A percentile compares a stretch with the other conserved stretches of the same genome.
These are phyloP conservation scores for Acacia crassicarpa DNA, from an alignment of 306 rosid genomes.

Conservation along the genomic window DNA sequence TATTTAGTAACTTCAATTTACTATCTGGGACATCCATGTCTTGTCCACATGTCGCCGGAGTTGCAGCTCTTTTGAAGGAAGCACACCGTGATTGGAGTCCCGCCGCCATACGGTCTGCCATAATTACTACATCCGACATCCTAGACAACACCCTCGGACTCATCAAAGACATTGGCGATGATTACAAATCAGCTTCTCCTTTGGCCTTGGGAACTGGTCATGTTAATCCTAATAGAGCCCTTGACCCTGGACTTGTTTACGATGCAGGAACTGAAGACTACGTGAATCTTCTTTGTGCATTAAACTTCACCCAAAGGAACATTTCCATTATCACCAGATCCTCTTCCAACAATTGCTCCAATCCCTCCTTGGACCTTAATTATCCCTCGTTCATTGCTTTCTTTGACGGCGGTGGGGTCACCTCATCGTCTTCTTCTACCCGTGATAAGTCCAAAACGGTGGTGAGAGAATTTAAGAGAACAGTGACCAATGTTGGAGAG, in stretches of 20 bases:
- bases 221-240: conserved; percentile 68
- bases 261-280: conserved; percentile 55
- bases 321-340: conserved; percentile 52
- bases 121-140: conserved; percentile 69
- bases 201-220: conserved; percentile 79
- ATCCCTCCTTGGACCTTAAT: conserved; percentile 62
- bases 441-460: neutral
- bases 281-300: conserved; percentile 68
- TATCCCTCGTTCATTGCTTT: conserved; percentile 77
- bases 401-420: conserved; percentile 9
- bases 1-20: conserved; percentile 47
- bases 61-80: conserved; percentile 60
- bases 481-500: conserved; percentile 56
- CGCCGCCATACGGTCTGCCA: conserved; percentile 77
- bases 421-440: neutral
- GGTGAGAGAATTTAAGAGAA: conserved; percentile 44
- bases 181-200: conserved; percentile 50
- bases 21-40: conserved; percentile 83
- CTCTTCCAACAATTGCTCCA: conserved; percentile 44
- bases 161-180: conserved; percentile 54
- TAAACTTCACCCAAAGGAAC: conserved; percentile 48
- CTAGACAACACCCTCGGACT: conserved; percentile 45
- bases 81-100: conserved; percentile 69
- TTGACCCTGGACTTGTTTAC: conserved; percentile 78
- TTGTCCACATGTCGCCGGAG: conserved; percentile 74